A percentile compares a stretch with the other conserved stretches of the same genome.
Evolutionary conservation across 2,329 filamentous ascomycete species (phyloP).

Genomic region (Penicillium nordicum): DNA sequence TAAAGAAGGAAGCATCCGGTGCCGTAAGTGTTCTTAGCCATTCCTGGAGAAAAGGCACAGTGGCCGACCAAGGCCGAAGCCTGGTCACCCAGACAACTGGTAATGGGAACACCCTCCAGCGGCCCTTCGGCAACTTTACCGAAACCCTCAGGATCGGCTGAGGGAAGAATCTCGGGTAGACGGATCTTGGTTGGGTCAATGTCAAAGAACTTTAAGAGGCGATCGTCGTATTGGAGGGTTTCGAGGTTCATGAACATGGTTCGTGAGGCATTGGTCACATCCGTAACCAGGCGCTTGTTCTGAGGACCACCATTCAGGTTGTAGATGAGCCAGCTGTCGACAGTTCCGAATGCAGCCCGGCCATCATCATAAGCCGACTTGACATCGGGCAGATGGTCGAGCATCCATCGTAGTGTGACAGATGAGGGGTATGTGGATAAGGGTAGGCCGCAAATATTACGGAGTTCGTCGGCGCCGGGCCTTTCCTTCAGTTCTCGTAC

Average conservation of each 20-base stretch:
- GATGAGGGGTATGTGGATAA: conserved; percentile 86
- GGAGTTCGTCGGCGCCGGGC: conserved; percentile 65
- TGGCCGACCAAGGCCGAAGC: conserved; percentile 83
- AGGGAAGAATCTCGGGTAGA: conserved; percentile 79
- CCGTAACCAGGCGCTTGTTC: conserved; percentile 72
- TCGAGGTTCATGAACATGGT: conserved; percentile 94
- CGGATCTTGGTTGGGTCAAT: conserved; percentile 68
- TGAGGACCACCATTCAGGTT: conserved; percentile 69
- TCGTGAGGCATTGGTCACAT: conserved; percentile 81
- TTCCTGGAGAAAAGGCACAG: conserved; percentile 75
- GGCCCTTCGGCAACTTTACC: conserved; percentile 63
- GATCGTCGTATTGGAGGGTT: conserved; percentile 74
- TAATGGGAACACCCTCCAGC: conserved; percentile 68
- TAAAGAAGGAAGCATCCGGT: conserved; percentile 87
- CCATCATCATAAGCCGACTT: conserved; percentile 72
- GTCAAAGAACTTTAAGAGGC: conserved; percentile 73
- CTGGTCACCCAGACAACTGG: conserved; percentile 84
- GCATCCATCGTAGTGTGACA: conserved; percentile 78
- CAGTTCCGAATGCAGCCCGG: conserved; percentile 76
- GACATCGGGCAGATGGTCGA: conserved; percentile 68
- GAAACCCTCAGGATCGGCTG: conserved; percentile 70
- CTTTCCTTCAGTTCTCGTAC: conserved; percentile 72
- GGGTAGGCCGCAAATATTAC: conserved; percentile 72
- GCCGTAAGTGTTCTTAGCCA: conserved; percentile 87
- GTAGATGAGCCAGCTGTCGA: conserved; percentile 86